These are phyloP conservation scores for Monosporozyma solicola DNA, from an alignment of 805 yeast genomes.

Conservation along the genomic window DNA sequence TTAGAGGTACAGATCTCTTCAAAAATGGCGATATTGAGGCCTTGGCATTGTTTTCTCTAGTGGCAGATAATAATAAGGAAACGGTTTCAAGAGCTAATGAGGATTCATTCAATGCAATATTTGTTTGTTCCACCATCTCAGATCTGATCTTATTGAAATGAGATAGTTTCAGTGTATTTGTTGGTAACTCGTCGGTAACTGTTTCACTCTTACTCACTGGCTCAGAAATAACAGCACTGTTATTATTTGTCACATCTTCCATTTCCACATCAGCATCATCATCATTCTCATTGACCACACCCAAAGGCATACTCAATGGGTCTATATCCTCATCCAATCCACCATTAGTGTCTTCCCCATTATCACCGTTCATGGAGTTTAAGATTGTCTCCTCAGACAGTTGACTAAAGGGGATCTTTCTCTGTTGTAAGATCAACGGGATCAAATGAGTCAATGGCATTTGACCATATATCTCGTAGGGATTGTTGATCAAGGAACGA, in stretches of 20 bases:
- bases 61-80: constrained; percentile 69
- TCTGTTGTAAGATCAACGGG: constrained; percentile 41
- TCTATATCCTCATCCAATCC: not conserved
- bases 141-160: constrained; percentile 33
- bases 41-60: constrained; percentile 77
- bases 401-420: constrained; percentile 8
- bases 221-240: not conserved
- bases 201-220: not conserved
- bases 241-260: not conserved
- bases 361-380: not conserved
- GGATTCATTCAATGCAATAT: constrained; percentile 76
- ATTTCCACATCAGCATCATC: not conserved
- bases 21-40: constrained; percentile 83
- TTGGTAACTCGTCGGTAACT: not conserved
- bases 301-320: not conserved
- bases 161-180: not conserved
- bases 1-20: constrained; percentile 63
- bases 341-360: not conserved
- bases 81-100: constrained; percentile 83
- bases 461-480: constrained; percentile 26
- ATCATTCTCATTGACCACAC: not conserved
- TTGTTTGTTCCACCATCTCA: constrained; percentile 45
- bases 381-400: constrained; percentile 5
- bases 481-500: constrained; percentile 21
- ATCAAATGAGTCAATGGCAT: constrained; percentile 46